phyloP scores from a whole-genome alignment of 306 rosid genomes.

The Sophora flavescens region DNA sequence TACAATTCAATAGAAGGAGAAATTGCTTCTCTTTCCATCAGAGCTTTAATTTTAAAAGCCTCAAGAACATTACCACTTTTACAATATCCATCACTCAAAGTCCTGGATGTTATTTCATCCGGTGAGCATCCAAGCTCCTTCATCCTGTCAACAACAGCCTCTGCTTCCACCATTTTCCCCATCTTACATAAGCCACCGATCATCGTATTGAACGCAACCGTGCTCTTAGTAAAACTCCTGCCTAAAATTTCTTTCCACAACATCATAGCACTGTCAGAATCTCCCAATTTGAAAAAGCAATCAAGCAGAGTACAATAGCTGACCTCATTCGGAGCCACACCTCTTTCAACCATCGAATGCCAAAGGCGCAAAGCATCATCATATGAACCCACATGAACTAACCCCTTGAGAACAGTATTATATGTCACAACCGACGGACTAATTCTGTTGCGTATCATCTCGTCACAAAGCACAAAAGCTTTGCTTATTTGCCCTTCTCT shows the following conservation, averaged over 20 bases:
- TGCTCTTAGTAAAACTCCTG: conserved; percentile 64
- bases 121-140: conserved; percentile 76
- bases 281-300: conserved; percentile 72
- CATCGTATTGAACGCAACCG: conserved; percentile 71
- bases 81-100: conserved; percentile 77
- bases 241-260: conserved; percentile 77
- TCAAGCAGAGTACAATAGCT: conserved; percentile 81
- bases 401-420: conserved; percentile 77
- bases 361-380: conserved; percentile 70
- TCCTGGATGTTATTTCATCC: conserved; percentile 77
- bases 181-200: conserved; percentile 82
- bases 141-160: conserved; percentile 70
- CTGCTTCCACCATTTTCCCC: conserved; percentile 76
- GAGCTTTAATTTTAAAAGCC: conserved; percentile 73
- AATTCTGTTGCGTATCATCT: conserved; percentile 67
- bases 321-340: conserved; percentile 71
- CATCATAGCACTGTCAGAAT: conserved; percentile 57
- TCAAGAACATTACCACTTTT: conserved; percentile 64
- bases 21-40: conserved; percentile 61
- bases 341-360: conserved; percentile 65
- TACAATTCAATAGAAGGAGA: conserved; percentile 77
- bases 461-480: conserved; percentile 62
- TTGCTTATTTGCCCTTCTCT: conserved; percentile 47
- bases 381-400: conserved; percentile 56
- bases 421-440: conserved; percentile 69